Conservation (phyloP, 2,329 filamentous ascomycete genomes). For the Fusarium tupiense region DNA sequence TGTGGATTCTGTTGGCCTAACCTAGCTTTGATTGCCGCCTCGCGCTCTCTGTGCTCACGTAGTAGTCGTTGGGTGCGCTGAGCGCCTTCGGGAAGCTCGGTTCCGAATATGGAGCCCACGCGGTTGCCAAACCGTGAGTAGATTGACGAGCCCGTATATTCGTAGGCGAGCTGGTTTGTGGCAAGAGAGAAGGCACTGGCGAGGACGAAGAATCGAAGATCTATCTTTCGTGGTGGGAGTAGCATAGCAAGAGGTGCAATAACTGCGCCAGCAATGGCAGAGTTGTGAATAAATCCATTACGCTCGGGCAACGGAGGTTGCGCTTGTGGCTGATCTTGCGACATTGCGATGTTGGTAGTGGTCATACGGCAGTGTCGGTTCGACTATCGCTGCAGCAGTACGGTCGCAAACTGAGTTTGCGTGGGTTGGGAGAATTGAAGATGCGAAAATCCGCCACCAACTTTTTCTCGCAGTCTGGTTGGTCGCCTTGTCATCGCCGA, state of each 20-base stretch:
- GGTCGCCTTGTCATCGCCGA: background rate
- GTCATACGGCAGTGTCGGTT: background rate
- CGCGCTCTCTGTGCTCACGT: conserved; percentile 56
- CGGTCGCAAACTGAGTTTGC: conserved; percentile 6
- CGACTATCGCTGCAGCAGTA: background rate
- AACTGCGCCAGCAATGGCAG: conserved; percentile 59
- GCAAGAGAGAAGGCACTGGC: conserved; percentile 61
- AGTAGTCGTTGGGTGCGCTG: conserved; percentile 58
- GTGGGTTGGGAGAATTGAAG: background rate
- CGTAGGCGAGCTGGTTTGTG: conserved; percentile 64
- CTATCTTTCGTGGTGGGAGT: conserved; percentile 62
- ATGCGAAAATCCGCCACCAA: conserved; percentile 18
- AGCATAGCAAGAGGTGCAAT: conserved; percentile 59
- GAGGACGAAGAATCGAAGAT: conserved; percentile 62
- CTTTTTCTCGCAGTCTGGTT: conserved; percentile 29
- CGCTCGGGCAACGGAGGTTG: conserved; percentile 46
- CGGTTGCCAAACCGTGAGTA: conserved; percentile 58
- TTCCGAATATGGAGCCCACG: conserved; percentile 57
- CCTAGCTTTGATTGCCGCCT: conserved; percentile 45
- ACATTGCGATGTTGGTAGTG: conserved; percentile 36
- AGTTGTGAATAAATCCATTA: conserved; percentile 56
- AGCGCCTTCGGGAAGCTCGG: conserved; percentile 67
- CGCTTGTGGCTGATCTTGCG: conserved; percentile 39
- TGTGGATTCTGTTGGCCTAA: conserved; percentile 9
- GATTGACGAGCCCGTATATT: conserved; percentile 66